Base-by-base conservation (phyloP, 1,284 basidiomycete genomes). In the Baeospora myosura region DNA sequence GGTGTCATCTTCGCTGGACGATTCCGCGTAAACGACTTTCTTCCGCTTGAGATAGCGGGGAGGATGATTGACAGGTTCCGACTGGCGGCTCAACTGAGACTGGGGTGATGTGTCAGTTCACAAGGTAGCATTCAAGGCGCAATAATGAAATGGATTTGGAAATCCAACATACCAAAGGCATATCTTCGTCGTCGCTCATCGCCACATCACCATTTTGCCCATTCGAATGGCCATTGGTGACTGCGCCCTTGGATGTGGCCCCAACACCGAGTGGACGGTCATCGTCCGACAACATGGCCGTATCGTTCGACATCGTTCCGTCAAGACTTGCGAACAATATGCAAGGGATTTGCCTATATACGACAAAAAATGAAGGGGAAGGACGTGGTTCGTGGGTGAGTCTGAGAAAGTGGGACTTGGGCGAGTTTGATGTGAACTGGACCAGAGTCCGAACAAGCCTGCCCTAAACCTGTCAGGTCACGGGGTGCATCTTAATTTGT, bases 161-260 rank as follows among this genome's bases (percentile, higher is more conserved):
- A 34, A 35, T 46, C 36, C 36, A 45, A 69, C 72, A 53, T 61
- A 88, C 86, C 55, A 87, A 65, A 40, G 84, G 84, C 56, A 78
- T 60, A 50, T 85, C 81, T 39, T 81, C 71, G 48, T 78, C 78
- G 46, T 77, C 77, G 43, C 82, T 80, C 71, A 78, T 76, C 25
- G 71, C 64, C 30, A 62, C 58, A 44, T 64, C 57, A 30, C 55
- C 55, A 47, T 56, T 34, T 4, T 34, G 11, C 18, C 33, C 33
- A 20, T 34, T 34, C n/a, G 18, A 11, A 20, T 53, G 60, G 35
- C 63, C 63, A 52, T 66, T 69, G 43, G 50, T 44, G 26, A 42
- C 45, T 45, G 59, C 55, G 49, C 50, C 49, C 43, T 63, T 69
- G 38, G 59, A 47, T 40, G 51, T 42, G 39, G 61, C 39, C 47